phyloP scores from a whole-genome alignment of 2,329 filamentous ascomycete genomes.

The Cercospora brassicicola region DNA sequence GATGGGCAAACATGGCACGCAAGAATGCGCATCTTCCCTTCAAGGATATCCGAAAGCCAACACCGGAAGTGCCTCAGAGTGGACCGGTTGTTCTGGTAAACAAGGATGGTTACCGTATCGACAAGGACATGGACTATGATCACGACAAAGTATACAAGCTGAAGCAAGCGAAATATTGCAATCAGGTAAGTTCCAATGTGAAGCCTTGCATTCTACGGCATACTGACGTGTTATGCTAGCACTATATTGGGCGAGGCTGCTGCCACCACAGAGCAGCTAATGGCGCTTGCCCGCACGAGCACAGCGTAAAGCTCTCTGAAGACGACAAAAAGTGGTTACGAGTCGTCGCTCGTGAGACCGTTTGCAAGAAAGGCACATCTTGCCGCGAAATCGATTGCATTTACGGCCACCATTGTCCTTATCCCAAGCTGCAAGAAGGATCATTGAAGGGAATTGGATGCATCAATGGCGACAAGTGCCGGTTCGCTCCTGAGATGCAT shows the following conservation, averaged over 20 bases:
- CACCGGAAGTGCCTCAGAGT: constrained; percentile 9
- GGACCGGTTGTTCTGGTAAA: constrained; percentile 53
- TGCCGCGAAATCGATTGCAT: constrained; percentile 63
- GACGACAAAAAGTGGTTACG: constrained; percentile 56
- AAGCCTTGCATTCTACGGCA: not conserved
- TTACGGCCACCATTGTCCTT: constrained; percentile 64
- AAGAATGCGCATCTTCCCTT: constrained; percentile 24
- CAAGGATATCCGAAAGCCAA: constrained; percentile 25
- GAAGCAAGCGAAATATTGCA: constrained; percentile 64
- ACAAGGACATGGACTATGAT: constrained; percentile 54
- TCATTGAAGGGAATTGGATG: constrained; percentile 56
- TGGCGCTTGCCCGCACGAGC: constrained; percentile 57
- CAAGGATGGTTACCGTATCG: constrained; percentile 60
- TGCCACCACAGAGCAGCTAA: constrained; percentile 54
- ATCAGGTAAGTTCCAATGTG: constrained; percentile 41
- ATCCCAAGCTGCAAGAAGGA: constrained; percentile 43
- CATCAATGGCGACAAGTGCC: constrained; percentile 59
- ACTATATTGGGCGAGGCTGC: constrained; percentile 57
- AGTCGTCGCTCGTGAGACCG: constrained; percentile 63
- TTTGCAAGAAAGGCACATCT: constrained; percentile 58
- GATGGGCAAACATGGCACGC: constrained; percentile 27
- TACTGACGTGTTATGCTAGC: constrained; percentile 23
- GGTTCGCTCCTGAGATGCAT: constrained; percentile 59
- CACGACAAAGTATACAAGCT: constrained; percentile 59
- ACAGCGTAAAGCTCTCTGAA: constrained; percentile 55